Evolutionary conservation across 345 rosid species (phyloP), one percentile per base, ranked within the genome.

Genomic region (Anastatica hierochuntica): DNA sequence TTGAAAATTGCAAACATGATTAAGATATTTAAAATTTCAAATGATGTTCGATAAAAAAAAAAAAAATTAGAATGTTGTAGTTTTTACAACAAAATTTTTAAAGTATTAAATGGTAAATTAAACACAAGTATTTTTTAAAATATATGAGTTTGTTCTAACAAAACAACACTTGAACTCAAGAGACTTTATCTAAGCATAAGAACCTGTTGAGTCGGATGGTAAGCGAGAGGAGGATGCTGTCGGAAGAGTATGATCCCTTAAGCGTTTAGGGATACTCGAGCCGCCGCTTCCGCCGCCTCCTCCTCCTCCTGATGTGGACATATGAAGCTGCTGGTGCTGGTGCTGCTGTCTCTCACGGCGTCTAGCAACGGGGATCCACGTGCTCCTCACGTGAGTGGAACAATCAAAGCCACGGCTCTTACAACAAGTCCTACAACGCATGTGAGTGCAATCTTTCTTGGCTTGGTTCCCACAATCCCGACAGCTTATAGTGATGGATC

Each of bases 391-490:
- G 67, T 86, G 95, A 43, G 95, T 86, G 16, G 78, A 75, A 70
- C 92, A 86, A 9, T 76, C 84, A 5, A 80, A 86, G 23, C 86
- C 92, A 14, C 83, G 80, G 62, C 88, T 86, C 68, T 83, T 86
- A 57, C 95, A 86, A 56, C 95, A 86, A 49, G 88, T 79, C 49
- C 95, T 63, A 51, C 95, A 86, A 59, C 95, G 71, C 85, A 77
- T 74, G 75, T 86, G 86, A 15, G 38, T 14, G 58, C 95, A 86
- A 31, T 77, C 95, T 57, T 81, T 86, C 75, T 86, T 86, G 12
- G 95, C 92, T 72, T 83, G 95, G 72, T 85, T 85, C 23, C 95
- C 95, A 49, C 95, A 85, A 53, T 85, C 95, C 43, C 82, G 83
- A 67, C 95, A 86, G 65, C 82, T 83, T 34, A 68, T 68, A 44